Percentiles rank a stretch among this genome's conserved stretches.
Conservation (phyloP, 2,329 filamentous ascomycete genomes). For the Aspergillus brasiliensis region DNA sequence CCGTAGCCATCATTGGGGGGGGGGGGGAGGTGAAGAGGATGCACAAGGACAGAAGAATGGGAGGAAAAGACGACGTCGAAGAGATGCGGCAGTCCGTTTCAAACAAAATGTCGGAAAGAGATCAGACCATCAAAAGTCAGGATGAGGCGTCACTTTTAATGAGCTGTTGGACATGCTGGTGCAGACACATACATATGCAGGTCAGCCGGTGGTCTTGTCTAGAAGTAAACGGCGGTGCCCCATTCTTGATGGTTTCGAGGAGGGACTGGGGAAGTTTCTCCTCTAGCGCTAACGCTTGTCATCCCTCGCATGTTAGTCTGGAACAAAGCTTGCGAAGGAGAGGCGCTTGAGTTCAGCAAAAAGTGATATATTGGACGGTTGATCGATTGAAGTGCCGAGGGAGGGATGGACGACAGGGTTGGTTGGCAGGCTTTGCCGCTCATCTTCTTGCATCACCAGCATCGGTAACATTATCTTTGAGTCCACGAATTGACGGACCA, state of each 20-base stretch:
- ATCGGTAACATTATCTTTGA: not conserved
- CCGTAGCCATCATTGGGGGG: conserved; percentile 10
- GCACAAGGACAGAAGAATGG: not conserved
- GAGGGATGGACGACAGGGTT: conserved; percentile 8
- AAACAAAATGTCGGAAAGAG: conserved; percentile 11
- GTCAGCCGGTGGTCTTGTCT: conserved; percentile 13
- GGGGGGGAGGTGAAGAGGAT: not conserved
- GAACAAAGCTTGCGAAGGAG: conserved; percentile 9
- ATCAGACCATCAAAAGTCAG: conserved; percentile 11
- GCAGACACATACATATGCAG: conserved; percentile 21
- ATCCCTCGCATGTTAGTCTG: conserved; percentile 22
- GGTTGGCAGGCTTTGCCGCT: not conserved
- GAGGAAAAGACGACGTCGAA: conserved; percentile 1
- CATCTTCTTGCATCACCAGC: conserved; percentile 1
- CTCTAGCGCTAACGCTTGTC: conserved; percentile 10
- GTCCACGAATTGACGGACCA: not conserved
- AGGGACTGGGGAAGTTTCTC: conserved; percentile 16
- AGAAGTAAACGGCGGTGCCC: conserved; percentile 21
- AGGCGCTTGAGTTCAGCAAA: conserved; percentile 2
- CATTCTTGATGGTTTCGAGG: conserved; percentile 28
- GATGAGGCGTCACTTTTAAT: conserved; percentile 32
- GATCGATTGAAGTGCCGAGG: not conserved
- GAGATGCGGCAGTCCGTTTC: conserved; percentile 7
- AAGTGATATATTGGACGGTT: conserved; percentile 3
- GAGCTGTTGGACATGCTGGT: conserved; percentile 16